Base-by-base conservation (phyloP, 2,329 filamentous ascomycete genomes). In the Acrocalymma vagum region DNA sequence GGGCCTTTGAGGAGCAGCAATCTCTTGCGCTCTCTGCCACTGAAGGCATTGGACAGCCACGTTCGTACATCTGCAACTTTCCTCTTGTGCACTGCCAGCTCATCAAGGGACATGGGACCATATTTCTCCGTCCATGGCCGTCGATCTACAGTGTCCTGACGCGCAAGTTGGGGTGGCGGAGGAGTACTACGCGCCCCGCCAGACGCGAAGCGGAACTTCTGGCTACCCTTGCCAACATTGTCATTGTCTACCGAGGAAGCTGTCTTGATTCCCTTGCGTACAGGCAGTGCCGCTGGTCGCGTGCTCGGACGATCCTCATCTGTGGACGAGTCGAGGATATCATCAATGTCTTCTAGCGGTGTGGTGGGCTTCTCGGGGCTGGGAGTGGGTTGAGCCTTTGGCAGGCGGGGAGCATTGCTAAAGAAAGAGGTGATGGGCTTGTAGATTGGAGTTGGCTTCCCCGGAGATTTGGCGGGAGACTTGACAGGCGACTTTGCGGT, bases 41-140 rank as follows among this genome's bases (percentile, higher is more conserved):
- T 68, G 48, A 90, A 80, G 13, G 90, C 88, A 61, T 86, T 82
- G 28, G 88, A 83, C 22, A 99, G 74, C 92, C 94, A 97, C 43
- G 74, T 78, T 43, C 85, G 82, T 29, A 97, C 92, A 71, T 97
- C 92, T 2, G 83, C 73, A 5, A 97, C 88, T 69, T 99, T 99
- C 58, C 83, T 94, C 75, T 95, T 96, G 69, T 99, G 92, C 13
- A 99, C 93, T 0, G 88, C 93, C 29, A 99, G 76, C 71, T 97
- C 93, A 11, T 91, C 85, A 9, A 96, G 68, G 54, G 81, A 87
- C 3, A 68, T 60, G 0, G 93, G 93, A 2, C 82, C 85, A 68
- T 90, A 97, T 54, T 85, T 83, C 55, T 96, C 92, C 11, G 88
- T 88, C 93, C 93, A 97, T 3, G 93, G 91, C 36, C 87, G 81